Conservation (phyloP, 164 flowering plant genomes). For the Magnolia sinica region DNA sequence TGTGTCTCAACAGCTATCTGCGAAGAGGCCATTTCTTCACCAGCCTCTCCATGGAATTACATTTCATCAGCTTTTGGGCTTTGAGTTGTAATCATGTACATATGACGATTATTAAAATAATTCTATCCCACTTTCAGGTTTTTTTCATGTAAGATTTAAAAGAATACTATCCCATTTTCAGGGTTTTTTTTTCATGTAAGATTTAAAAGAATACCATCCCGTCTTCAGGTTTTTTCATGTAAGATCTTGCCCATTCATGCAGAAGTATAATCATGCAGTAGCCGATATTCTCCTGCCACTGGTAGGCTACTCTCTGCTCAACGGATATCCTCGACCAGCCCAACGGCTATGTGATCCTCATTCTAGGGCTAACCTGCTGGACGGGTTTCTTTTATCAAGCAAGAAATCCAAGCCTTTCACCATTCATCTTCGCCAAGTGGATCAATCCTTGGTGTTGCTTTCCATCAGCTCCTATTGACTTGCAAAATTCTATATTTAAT, state of each 20-base stretch:
- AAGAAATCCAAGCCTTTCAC: constrained; percentile 77
- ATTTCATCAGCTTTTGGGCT: constrained; percentile 8
- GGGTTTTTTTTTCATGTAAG: too few species aligned
- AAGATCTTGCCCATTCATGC: too few species aligned
- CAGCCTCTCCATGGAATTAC: constrained; percentile 22
- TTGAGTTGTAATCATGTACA: background rate
- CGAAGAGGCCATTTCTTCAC: constrained; percentile 5
- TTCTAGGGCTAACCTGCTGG: too few species aligned
- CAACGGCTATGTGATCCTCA: too few species aligned
- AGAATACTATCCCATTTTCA: too few species aligned
- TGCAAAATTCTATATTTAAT: constrained; percentile 28
- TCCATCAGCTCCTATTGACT: constrained; percentile 79
- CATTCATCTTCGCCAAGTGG: constrained; percentile 83
- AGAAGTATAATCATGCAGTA: too few species aligned
- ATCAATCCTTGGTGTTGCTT: constrained; percentile 89
- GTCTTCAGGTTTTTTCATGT: background rate
- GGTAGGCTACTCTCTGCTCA: too few species aligned
- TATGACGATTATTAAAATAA: too few species aligned
- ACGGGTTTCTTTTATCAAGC: constrained; percentile 32
- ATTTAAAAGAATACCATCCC: background rate
- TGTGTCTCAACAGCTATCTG: constrained; percentile 11
- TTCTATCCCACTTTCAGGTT: background rate
- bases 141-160: too few species aligned
- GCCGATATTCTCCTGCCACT: too few species aligned
- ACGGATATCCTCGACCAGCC: too few species aligned